These are phyloP conservation scores for Chalciporus pseudorubinellus DNA, from an alignment of 768 basidiomycete genomes.

Conservation along the genomic window DNA sequence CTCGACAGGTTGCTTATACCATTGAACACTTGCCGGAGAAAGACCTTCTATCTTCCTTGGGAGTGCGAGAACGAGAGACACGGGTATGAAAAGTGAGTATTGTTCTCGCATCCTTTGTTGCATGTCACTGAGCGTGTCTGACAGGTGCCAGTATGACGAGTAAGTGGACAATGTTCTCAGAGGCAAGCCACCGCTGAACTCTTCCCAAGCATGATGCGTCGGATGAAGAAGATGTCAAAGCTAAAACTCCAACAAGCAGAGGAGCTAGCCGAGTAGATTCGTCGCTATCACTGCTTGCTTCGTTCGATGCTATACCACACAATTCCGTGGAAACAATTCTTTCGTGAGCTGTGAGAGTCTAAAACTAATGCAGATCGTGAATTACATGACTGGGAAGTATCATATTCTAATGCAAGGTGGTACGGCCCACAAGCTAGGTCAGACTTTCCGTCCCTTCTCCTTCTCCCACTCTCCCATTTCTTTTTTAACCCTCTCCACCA, in stretches of 20 bases:
- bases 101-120: neutral
- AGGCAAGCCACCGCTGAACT: neutral
- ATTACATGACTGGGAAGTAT: conserved; percentile 13
- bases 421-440: neutral
- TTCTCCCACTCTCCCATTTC: conserved; percentile 44
- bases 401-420: neutral
- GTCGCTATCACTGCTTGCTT: too few species aligned
- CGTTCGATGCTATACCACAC: neutral
- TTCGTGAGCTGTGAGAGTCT: conserved; percentile 15
- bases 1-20: conserved; percentile 73
- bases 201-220: conserved; percentile 67
- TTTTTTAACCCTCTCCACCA: conserved; percentile 59
- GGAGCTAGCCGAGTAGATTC: conserved; percentile 34
- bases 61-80: conserved; percentile 89
- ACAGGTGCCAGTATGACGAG: conserved; percentile 95
- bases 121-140: neutral
- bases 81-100: conserved; percentile 76
- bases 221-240: conserved; percentile 83
- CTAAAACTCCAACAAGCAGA: conserved; percentile 52
- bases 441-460: conserved; percentile 33
- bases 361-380: neutral
- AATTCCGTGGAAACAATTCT: neutral
- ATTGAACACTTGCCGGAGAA: conserved; percentile 80
- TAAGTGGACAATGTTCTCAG: conserved; percentile 40
- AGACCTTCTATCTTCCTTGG: conserved; percentile 83